Conservation (phyloP, 2,329 filamentous ascomycete species). For the Hypoxylon sp. region DNA sequence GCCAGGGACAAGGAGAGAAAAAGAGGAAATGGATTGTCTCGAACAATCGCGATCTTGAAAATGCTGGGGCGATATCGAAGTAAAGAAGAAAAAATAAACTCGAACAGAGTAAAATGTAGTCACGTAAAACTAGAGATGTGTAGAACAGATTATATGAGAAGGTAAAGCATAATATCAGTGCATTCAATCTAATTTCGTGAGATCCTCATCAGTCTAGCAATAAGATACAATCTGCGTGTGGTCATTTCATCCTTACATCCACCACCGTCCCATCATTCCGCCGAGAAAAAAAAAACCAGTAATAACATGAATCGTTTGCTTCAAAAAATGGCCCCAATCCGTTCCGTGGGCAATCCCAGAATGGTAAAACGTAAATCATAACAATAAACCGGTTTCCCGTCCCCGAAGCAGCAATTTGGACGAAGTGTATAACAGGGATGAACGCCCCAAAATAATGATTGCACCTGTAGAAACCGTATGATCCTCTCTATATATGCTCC, state of each 20-base stretch:
- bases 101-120: neutral
- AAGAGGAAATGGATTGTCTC: neutral
- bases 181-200: constrained; percentile 32
- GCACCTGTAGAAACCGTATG: constrained; percentile 31
- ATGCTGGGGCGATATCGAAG: neutral
- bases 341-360: neutral
- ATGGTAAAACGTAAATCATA: constrained; percentile 23
- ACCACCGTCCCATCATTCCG: constrained; percentile 4
- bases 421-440: constrained; percentile 7
- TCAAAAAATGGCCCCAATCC: constrained; percentile 5
- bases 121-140: neutral
- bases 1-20: neutral
- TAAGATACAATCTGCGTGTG: constrained; percentile 41
- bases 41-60: neutral
- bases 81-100: neutral
- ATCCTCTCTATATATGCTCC: constrained; percentile 33
- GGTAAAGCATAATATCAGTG: constrained; percentile 11
- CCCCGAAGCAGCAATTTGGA: constrained; percentile 28
- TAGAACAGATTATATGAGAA: neutral
- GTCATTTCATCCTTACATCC: constrained; percentile 9
- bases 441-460: constrained; percentile 24
- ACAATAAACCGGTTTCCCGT: constrained; percentile 13
- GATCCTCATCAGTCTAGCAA: constrained; percentile 36
- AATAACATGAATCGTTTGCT: constrained; percentile 18
- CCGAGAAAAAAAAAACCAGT: neutral